Evolutionary conservation across 1,284 basidiomycete species (phyloP), one percentile per base, ranked within the genome.

Genomic region (Trametes pubescens): DNA sequence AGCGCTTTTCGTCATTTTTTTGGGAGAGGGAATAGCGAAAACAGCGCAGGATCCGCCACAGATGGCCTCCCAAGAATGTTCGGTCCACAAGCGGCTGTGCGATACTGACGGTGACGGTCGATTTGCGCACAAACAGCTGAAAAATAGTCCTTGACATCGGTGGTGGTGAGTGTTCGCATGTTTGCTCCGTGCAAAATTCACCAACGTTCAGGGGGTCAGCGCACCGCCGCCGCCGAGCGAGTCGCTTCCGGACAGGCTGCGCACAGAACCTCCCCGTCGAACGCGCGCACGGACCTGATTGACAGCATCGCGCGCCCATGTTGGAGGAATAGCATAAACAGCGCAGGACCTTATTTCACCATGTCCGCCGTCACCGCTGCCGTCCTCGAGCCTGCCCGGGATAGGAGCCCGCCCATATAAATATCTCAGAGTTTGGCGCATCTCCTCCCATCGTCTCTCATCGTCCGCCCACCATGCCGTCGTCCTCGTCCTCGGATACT

Each of bases 291-390:
- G 24, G 34, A 43, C 16, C 32, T 37, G 46, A 26, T 49, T 44
- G n/a, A 57, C 21, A 26, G 46, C 34, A 40, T 43, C 34, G 22
- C 37, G 35, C 46, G 21, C 13, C n/a, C 10, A 13, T 13, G 10
- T 3, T n/a, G 18, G 51, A 46, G 66, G 66, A 70, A 70, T 70
- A 47, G 68, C 68, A 32, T 60, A 68, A 68, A 68, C 57, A 37
- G 57, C 66, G 37, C 68, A 70, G n/a, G 46, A 44, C 47, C 18
- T 9, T 34, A n/a, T n/a, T 35, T 26, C n/a, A 21, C 43, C 34
- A 38, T 22, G 34, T 14, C n/a, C 29, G 14, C 26, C 29, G 29
- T 46, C 35, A 51, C 24, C 49, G 4, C 51, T 38, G 44, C 14
- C 16, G 44, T 56, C 57, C 52, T 26, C 46, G 37, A 40, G 26